Base-by-base conservation (phyloP, 2,329 filamentous ascomycete species). In the Teratosphaeria viscida region DNA sequence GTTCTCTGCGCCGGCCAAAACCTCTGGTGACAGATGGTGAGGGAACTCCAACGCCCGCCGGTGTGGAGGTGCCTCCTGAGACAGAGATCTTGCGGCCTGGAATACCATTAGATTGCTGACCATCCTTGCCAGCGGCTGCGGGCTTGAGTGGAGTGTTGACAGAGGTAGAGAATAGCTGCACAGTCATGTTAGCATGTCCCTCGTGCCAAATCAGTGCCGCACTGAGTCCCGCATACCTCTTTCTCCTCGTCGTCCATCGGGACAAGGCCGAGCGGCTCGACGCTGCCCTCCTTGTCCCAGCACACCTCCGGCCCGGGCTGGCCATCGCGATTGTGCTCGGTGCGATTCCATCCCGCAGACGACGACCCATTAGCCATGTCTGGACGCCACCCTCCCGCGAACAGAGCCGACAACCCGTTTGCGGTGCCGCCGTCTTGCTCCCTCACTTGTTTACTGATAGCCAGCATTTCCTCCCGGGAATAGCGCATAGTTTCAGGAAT, bases 81-180 rank as follows among this genome's bases (percentile, higher is more conserved):
- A 96, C 75, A 0, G 92, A 96, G 16, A 85, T 80, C 76, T 96
- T 96, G 60, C 92, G 88, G 55, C 87, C 83, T 59, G 88, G 86
- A 11, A 81, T 69, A 11, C 79, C 80, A 55, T 72, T 82, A 73
- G 74, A 81, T 73, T 73, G 81, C 72, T 72, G 81, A 61, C 74
- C 80, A 74, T 76, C 85, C 77, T 89, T 92, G 67, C 78, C 80
- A 27, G 78, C 73, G 69, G 89, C 87, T 69, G 89, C 87, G 23
- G 89, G 89, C 75, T 97, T 97, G 66, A 96, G 79, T 37, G 91
- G 88, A 39, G 94, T 96, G 74, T 97, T 99, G 71, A 99, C 91
- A 64, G 95, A 94, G 56, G 83, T 84, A 56, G 85, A 76, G 74
- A 96, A 96, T 63, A 88, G 78, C 88, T 96, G 73, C 56, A 55